These are phyloP conservation scores for Dactylonectria macrodidyma DNA, from an alignment of 2,329 filamentous ascomycete species.

Conservation along the genomic window DNA sequence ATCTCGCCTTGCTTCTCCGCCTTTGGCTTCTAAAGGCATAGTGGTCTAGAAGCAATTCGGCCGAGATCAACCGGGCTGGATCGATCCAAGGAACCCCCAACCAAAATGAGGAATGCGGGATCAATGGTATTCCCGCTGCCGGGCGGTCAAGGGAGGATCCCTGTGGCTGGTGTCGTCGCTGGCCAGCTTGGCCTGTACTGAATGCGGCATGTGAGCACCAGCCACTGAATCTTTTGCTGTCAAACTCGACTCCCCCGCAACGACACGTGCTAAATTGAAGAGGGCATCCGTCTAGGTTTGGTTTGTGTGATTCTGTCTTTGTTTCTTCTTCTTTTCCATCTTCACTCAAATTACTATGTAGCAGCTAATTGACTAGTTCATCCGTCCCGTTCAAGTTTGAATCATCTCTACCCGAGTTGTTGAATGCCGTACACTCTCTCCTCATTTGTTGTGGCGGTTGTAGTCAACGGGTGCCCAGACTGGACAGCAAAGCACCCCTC, in stretches of 20 bases:
- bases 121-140: constrained; percentile 9
- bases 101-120: neutral
- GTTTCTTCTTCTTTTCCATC: neutral
- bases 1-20: too few relatives aligned
- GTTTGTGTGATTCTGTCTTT: neutral
- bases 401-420: neutral
- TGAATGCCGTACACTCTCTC: neutral
- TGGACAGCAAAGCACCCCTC: constrained; percentile 39
- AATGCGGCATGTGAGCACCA: constrained; percentile 3
- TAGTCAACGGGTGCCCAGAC: constrained; percentile 27
- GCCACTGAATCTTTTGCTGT: neutral
- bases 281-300: neutral
- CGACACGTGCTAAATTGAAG: neutral
- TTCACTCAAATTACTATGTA: neutral
- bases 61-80: neutral
- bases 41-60: neutral
- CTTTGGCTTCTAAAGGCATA: neutral
- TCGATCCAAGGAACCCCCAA: neutral
- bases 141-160: neutral
- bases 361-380: neutral
- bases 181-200: neutral
- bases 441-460: constrained; percentile 30
- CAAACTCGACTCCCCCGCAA: constrained; percentile 19
- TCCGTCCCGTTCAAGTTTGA: too few relatives aligned
- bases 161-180: neutral